Conservation (phyloP, 805 yeast species). For the Metschnikowia gelsemii region DNA sequence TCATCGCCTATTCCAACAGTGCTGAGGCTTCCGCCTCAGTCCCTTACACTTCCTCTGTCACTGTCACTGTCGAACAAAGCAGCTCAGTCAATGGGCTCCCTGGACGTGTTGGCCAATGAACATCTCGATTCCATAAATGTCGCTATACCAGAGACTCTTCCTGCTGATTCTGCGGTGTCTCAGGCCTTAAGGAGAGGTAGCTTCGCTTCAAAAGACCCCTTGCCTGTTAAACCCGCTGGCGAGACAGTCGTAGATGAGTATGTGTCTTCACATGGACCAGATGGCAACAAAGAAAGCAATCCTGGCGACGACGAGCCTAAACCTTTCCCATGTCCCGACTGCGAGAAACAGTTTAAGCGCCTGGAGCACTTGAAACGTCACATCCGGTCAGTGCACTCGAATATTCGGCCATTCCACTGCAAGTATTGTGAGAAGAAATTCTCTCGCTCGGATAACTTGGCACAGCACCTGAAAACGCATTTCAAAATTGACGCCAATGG, state of each 20-base stretch:
- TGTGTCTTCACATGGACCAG: too few species aligned
- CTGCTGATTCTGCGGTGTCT: too few species aligned
- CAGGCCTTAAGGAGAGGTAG: too few species aligned
- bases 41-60: constrained; percentile 6
- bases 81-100: too few species aligned
- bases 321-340: constrained; percentile 42
- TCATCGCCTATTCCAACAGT: too few species aligned
- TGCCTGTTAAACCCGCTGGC: too few species aligned
- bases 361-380: constrained; percentile 46
- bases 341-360: constrained; percentile 43
- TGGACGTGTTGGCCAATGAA: background rate
- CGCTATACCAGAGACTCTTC: background rate
- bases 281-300: background rate
- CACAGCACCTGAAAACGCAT: constrained; percentile 46
- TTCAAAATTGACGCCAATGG: constrained; percentile 35
- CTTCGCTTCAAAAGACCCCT: too few species aligned
- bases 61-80: background rate
- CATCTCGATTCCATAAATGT: background rate
- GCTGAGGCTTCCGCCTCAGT: background rate
- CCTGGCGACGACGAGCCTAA: constrained; percentile 18
- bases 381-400: constrained; percentile 44
- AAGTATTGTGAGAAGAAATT: constrained; percentile 46
- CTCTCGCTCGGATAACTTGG: constrained; percentile 42
- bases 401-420: constrained; percentile 45
- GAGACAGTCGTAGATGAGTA: too few species aligned